Conservation (phyloP, 768 basidiomycete species). For the Tricholoma hemisulphureum region DNA sequence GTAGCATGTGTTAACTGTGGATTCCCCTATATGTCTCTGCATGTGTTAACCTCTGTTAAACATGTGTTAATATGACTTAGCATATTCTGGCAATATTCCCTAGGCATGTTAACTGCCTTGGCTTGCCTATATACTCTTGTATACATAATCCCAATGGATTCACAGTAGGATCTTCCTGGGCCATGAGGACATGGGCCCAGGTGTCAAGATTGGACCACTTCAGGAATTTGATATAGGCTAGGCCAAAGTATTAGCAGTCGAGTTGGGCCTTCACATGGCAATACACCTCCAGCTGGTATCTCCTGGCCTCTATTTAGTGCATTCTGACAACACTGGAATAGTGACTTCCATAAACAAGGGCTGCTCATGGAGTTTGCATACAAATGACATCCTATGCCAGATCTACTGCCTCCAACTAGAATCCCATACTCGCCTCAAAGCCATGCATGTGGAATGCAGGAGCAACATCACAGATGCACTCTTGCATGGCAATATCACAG, state of each 20-base stretch:
- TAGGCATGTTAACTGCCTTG: no score
- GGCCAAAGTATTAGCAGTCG: no score
- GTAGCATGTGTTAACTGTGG: no score
- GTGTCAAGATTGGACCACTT: constrained; percentile 16
- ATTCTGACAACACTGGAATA: constrained; percentile 36
- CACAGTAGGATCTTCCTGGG: constrained; percentile 25
- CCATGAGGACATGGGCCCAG: constrained; percentile 29
- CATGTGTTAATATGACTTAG: no score
- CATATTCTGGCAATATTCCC: no score
- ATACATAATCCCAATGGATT: constrained; percentile 32
- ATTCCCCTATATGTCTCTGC: no score
- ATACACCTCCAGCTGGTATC: no score
- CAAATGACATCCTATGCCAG: constrained; percentile 29
- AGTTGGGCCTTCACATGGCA: no score
- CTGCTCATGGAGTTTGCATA: constrained; percentile 20
- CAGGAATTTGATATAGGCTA: no score
- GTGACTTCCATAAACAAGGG: constrained; percentile 29
- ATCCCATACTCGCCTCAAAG: constrained; percentile 5
- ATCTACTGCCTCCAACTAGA: constrained; percentile 20
- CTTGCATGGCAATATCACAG: constrained; percentile 29
- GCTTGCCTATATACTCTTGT: no score
- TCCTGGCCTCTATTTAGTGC: constrained; percentile 11
- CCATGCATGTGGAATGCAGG: constrained; percentile 18
- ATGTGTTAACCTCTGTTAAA: no score
- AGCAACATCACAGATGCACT: constrained; percentile 31